Evolutionary conservation across 2,329 filamentous ascomycete genomes (phyloP), one percentile per base, ranked within the genome.

Genomic region (Neonectria faginata): DNA sequence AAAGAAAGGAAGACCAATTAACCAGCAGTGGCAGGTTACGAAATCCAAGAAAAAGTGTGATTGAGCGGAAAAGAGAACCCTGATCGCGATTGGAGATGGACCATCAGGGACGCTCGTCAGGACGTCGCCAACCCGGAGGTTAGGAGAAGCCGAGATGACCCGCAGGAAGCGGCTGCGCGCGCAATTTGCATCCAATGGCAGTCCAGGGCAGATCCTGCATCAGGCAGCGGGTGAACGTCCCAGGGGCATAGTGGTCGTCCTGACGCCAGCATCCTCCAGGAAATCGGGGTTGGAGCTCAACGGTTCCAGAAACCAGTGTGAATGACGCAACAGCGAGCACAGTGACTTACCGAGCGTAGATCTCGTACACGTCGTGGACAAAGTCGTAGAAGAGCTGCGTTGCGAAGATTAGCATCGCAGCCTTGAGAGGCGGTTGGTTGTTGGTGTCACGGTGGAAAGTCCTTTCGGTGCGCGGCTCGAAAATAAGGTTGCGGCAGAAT

Each of bases 281-380:
- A 2, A 5, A 12, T 25, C 41, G 39, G 36, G 12, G 20, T 18
- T 12, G 22, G 48, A 42, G 20, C n/a, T 29, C 9, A 48, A 12
- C 29, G n/a, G 12, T 31, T 12, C 42, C 61, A 11, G 44, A 27
- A 12, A 25, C 22, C 22, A 31, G 18, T 3, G 52, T 42, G 20
- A 27, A 12, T 22, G 51, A 62, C 39, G 16, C 47, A 25, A 33
- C 7, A 45, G 18, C 18, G 44, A 64, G 8, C n/a, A 12, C 29
- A 51, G 11, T n/a, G 7, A 57, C 72, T 69, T 74, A 74, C 72
- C 72, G 70, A 73, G 70, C 64, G 67, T 73, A 42, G 63, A 61
- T 73, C 66, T 72, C 70, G 72, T 74, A 67, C 71, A 74, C 65
- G 67, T 74, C 72, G 72, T 74, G 59, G 74, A 69, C 65, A 71